Evolutionary conservation across 352 stramenopile species (phyloP).

Genomic region (Phytophthora syringae): DNA sequence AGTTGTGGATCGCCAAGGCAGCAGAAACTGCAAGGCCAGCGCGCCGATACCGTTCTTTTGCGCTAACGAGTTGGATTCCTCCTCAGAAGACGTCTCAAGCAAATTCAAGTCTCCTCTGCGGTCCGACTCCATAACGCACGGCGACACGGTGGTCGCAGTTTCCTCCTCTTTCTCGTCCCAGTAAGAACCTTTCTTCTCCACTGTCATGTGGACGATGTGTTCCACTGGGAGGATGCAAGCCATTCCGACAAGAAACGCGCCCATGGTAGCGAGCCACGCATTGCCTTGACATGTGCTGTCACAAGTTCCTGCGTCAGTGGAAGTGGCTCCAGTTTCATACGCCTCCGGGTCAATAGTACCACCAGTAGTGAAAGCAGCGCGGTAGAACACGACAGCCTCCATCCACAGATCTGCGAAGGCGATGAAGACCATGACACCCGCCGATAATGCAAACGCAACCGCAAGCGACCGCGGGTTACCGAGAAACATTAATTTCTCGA

Average conservation of each 20-base stretch:
- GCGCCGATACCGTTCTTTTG: slow-evolving; percentile 64
- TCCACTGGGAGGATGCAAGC: slow-evolving; percentile 74
- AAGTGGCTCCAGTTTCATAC: slow-evolving; percentile 60
- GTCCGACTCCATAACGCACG: slow-evolving; percentile 22
- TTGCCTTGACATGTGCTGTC: slow-evolving; percentile 66
- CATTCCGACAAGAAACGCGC: slow-evolving; percentile 62
- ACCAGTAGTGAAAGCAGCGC: slow-evolving; percentile 59
- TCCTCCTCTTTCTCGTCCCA: slow-evolving; percentile 31
- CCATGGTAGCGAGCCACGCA: slow-evolving; percentile 65
- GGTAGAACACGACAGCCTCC: slow-evolving; percentile 66
- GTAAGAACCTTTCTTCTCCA: slow-evolving; percentile 33
- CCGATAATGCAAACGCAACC: slow-evolving; percentile 75
- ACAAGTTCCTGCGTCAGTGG: slow-evolving; percentile 48
- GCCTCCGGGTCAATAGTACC: slow-evolving; percentile 64
- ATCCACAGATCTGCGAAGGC: slow-evolving; percentile 71
- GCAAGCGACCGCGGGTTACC: slow-evolving; percentile 60
- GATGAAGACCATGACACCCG: slow-evolving; percentile 83
- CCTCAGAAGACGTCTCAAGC: slow-evolving; percentile 19
- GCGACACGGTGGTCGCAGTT: slow-evolving; percentile 13
- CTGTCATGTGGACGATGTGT: slow-evolving; percentile 35
- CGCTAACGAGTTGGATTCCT: slow-evolving; percentile 18
- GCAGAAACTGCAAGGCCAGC: slow-evolving; percentile 93
- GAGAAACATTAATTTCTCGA: slow-evolving; percentile 69
- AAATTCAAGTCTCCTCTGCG: slow-evolving; percentile 21
- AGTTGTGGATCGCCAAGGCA: slow-evolving; percentile 77